Base-by-base conservation (phyloP, 208 protist genomes). In the Trypanosoma platydactyli region DNA sequence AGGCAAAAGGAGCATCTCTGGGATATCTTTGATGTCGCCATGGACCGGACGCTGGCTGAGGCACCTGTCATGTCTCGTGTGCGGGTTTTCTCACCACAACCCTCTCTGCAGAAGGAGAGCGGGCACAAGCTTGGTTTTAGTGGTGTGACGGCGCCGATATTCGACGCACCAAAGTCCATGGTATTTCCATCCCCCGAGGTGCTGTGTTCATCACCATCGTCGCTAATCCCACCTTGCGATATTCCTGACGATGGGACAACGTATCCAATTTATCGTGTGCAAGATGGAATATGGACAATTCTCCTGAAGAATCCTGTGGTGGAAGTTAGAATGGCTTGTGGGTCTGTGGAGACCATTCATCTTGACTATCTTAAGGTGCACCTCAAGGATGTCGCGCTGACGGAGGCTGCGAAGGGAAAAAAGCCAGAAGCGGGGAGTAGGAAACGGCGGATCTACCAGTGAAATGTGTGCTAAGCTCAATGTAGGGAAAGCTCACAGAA, bases 251-350 rank as follows among this genome's bases (percentile, higher is more conserved):
- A 86, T 30, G 75, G 68, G 22, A 71, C 81, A 20, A 72, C 73
- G 35, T 95, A 91, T 67, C 90, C 90, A 0, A 76, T 94, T 15
- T 92, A 91, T 44, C 87, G 86, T 49, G 68, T 60, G 25, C 63
- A 81, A 15, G 84, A 92, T 62, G 86, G 83, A 5, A 42, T 89
- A 64, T 96, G 90, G 88, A 94, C 87, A 7, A 77, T 96, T 61
- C 70, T 96, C 35, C 77, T 96, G 33, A 90, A 91, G 73, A 74
- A 89, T 46, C 85, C 90, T 12, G 79, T 71, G 15, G 66, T 95
- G 13, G 68, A 80, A 29, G 76, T 95, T 33, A 81, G 76, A 0
- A 84, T 92, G 54, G 81, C 81, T 52, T 73, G 71, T 22, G 87
- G 88, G 24, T 66, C 48, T 22, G 75, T 76, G 27, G 81, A 91